phyloP scores from a whole-genome alignment of 768 basidiomycete genomes.

The Boletus vermiculosoides region DNA sequence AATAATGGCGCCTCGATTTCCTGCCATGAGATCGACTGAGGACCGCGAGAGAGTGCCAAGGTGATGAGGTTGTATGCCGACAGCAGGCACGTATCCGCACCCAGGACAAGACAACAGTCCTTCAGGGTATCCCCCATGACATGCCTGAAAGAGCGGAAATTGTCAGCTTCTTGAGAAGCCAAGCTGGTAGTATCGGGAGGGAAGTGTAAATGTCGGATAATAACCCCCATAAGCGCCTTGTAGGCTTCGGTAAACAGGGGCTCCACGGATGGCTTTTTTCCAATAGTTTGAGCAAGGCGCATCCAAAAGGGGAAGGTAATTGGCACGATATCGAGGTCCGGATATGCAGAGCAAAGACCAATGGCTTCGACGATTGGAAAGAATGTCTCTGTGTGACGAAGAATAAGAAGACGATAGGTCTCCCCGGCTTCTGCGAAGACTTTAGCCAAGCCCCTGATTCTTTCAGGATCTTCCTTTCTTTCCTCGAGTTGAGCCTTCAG shows the following conservation, averaged over 20 bases:
- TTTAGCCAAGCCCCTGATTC: conserved; percentile 84
- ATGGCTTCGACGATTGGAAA: conserved; percentile 96
- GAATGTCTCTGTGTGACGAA: conserved; percentile 89
- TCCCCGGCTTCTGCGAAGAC: conserved; percentile 98
- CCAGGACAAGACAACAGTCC: conserved; percentile 94
- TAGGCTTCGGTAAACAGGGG: conserved; percentile 84
- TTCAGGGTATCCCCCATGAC: conserved; percentile 99
- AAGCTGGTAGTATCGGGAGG: conserved; percentile 67
- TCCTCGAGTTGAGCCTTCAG: conserved; percentile 61
- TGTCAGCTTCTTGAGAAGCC: conserved; percentile 83
- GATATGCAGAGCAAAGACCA: conserved; percentile 87
- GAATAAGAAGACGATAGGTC: conserved; percentile 84
- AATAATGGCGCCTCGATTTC: conserved; percentile 97
- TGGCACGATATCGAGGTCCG: conserved; percentile 92
- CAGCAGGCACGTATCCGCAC: conserved; percentile 79
- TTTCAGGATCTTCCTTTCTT: conserved; percentile 77
- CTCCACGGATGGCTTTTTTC: conserved; percentile 68
- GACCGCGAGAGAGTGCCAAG: conserved; percentile 60
- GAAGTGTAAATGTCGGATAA: conserved; percentile 90
- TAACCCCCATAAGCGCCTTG: conserved; percentile 75
- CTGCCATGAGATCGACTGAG: conserved; percentile 78
- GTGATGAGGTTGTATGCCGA: conserved; percentile 81
- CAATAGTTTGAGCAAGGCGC: conserved; percentile 87
- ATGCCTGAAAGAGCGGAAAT: conserved; percentile 93
- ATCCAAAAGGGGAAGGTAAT: conserved; percentile 99